Evolutionary conservation across 352 stramenopile genomes (phyloP).

Genomic region (Globisporangium uncinulatum): DNA sequence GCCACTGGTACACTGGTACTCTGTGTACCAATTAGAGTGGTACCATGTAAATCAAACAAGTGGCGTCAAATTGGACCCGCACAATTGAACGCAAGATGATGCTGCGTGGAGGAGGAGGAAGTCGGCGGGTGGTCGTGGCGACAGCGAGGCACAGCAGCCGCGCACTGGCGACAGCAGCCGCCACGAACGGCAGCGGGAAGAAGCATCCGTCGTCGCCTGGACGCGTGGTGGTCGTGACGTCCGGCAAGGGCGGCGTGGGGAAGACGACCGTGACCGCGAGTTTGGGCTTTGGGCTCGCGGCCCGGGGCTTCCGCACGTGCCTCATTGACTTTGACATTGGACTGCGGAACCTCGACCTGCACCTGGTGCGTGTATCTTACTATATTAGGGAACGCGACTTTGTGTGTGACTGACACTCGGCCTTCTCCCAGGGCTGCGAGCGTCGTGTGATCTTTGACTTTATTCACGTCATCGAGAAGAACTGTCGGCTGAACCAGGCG

Average conservation of each 20-base stretch:
- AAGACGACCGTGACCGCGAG: conserved; percentile 91
- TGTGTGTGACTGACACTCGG: neutral
- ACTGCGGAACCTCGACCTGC: conserved; percentile 89
- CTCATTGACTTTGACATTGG: conserved; percentile 95
- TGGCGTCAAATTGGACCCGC: no score
- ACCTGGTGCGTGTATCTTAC: conserved; percentile 43
- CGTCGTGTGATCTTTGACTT: conserved; percentile 94
- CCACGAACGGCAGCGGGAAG: neutral
- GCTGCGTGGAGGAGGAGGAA: no score
- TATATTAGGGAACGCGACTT: neutral
- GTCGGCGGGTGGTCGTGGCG: neutral
- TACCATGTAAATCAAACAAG: no score
- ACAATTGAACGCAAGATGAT: no score
- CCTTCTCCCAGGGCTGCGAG: conserved; percentile 56
- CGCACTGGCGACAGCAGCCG: neutral
- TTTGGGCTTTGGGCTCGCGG: conserved; percentile 78
- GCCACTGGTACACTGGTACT: no score
- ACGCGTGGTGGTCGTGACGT: conserved; percentile 88
- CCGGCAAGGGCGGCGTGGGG: conserved; percentile 90
- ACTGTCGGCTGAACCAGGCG: conserved; percentile 86
- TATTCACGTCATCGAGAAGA: conserved; percentile 90
- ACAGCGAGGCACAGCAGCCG: neutral
- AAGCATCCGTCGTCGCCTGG: conserved; percentile 13
- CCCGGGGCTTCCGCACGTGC: conserved; percentile 82
- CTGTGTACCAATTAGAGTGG: no score